Conservation (phyloP, 768 basidiomycete genomes). For the Hypsizygus marmoreus region DNA sequence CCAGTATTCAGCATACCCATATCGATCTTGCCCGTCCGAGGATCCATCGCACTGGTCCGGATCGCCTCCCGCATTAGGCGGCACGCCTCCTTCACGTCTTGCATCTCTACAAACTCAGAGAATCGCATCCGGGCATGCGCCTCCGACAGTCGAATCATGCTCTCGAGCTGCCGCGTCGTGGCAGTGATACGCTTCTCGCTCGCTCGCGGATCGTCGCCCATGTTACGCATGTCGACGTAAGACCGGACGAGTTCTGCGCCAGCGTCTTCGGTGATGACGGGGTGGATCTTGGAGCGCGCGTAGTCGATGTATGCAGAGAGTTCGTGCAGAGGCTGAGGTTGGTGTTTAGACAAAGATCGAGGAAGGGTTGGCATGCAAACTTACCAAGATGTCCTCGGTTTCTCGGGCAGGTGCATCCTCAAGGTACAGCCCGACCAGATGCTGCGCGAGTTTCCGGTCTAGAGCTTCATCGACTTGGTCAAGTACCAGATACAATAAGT, state of each 20-base stretch:
- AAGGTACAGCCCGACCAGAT: slow-evolving; percentile 90
- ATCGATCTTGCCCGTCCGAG: slow-evolving; percentile 95
- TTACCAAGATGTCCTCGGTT: slow-evolving; percentile 74
- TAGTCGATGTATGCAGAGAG: slow-evolving; percentile 95
- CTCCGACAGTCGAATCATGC: slow-evolving; percentile 94
- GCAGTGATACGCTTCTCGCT: slow-evolving; percentile 96
- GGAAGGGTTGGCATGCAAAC: slow-evolving; percentile 26
- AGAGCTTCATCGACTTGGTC: slow-evolving; percentile 90
- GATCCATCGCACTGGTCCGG: slow-evolving; percentile 93
- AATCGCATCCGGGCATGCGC: slow-evolving; percentile 97
- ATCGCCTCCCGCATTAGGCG: slow-evolving; percentile 98
- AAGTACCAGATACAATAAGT: slow-evolving; percentile 92
- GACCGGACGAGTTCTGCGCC: slow-evolving; percentile 80
- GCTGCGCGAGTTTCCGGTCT: slow-evolving; percentile 87
- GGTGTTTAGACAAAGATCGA: not conserved
- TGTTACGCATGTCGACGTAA: slow-evolving; percentile 93
- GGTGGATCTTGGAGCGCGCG: slow-evolving; percentile 83
- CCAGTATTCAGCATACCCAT: slow-evolving; percentile 95
- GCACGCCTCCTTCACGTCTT: slow-evolving; percentile 88
- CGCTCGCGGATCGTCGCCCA: slow-evolving; percentile 84
- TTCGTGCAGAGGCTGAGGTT: slow-evolving; percentile 79
- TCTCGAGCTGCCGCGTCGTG: slow-evolving; percentile 95
- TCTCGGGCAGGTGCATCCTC: slow-evolving; percentile 80
- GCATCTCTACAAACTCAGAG: slow-evolving; percentile 79
- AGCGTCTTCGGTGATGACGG: slow-evolving; percentile 84